Evolutionary conservation across 2,329 filamentous ascomycete genomes (phyloP).

Genomic region (Calycina herbarum): DNA sequence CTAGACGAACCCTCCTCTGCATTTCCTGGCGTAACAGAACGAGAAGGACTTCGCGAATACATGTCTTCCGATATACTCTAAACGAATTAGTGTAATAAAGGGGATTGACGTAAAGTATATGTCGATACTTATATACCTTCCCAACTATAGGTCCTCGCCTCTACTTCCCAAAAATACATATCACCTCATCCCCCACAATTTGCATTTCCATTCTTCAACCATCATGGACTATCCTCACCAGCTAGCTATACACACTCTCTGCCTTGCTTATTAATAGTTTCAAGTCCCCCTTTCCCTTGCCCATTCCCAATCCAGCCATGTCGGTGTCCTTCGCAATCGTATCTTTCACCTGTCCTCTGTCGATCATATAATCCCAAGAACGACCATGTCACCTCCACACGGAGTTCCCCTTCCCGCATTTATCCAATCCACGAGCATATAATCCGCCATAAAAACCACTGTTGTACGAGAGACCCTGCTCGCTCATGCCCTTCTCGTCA

Average conservation of each 20-base stretch:
- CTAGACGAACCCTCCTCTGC: background rate
- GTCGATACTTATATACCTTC: background rate
- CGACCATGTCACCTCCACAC: background rate
- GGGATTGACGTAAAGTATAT: background rate
- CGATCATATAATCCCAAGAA: background rate
- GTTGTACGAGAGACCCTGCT: background rate
- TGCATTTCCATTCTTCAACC: background rate
- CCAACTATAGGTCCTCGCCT: background rate
- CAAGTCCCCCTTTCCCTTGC: background rate
- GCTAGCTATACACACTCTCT: background rate
- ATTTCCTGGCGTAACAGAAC: background rate
- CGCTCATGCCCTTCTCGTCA: background rate
- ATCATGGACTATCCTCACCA: background rate
- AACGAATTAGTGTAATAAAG: background rate
- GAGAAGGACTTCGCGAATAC: slow-evolving; percentile 4
- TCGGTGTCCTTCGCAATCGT: background rate
- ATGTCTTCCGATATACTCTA: background rate
- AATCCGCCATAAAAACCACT: background rate
- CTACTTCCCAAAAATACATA: background rate
- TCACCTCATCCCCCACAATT: background rate
- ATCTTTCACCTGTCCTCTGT: background rate
- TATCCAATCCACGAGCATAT: background rate
- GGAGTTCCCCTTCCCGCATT: background rate
- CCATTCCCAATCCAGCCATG: background rate
- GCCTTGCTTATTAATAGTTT: background rate